These are phyloP conservation scores for Lablab purpureus DNA, from an alignment of 306 rosid genomes.

Conservation along the genomic window DNA sequence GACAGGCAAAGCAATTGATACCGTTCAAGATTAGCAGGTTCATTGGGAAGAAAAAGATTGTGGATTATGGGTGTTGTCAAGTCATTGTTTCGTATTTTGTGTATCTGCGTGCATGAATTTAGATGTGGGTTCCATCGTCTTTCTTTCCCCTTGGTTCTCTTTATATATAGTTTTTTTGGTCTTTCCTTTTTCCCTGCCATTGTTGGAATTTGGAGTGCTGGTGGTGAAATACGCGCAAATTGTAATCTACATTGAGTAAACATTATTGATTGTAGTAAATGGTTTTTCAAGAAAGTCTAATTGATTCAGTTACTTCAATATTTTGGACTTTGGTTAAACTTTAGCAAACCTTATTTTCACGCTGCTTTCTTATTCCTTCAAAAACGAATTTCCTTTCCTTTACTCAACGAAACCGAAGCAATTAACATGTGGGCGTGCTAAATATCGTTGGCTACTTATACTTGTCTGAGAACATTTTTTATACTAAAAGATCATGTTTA, in stretches of 20 bases:
- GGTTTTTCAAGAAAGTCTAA: constrained; percentile 49
- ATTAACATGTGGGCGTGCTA: not conserved
- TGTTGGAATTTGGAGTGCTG: constrained; percentile 62
- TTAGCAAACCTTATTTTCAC: constrained; percentile 2
- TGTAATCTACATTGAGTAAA: constrained; percentile 61
- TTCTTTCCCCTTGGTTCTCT: constrained; percentile 37
- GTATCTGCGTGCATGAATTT: constrained; percentile 83
- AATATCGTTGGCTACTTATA: not conserved
- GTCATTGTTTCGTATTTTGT: constrained; percentile 78
- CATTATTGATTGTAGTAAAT: constrained; percentile 57
- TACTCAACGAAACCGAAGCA: not conserved
- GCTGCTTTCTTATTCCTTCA: not conserved
- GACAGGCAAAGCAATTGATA: constrained; percentile 74
- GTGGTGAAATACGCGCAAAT: constrained; percentile 58
- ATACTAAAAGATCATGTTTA: too few species aligned
- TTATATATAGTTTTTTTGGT: constrained; percentile 38
- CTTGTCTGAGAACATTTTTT: too few species aligned
- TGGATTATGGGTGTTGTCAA: constrained; percentile 53
- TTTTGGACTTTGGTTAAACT: not conserved
- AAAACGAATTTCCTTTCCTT: not conserved
- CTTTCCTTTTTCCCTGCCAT: constrained; percentile 42
- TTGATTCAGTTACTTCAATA: constrained; percentile 36
- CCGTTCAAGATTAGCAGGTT: constrained; percentile 62
- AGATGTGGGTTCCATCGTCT: constrained; percentile 50
- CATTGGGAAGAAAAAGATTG: constrained; percentile 41